Conservation (phyloP, 2,329 filamentous ascomycete species). For the Metarhizium humberi region DNA sequence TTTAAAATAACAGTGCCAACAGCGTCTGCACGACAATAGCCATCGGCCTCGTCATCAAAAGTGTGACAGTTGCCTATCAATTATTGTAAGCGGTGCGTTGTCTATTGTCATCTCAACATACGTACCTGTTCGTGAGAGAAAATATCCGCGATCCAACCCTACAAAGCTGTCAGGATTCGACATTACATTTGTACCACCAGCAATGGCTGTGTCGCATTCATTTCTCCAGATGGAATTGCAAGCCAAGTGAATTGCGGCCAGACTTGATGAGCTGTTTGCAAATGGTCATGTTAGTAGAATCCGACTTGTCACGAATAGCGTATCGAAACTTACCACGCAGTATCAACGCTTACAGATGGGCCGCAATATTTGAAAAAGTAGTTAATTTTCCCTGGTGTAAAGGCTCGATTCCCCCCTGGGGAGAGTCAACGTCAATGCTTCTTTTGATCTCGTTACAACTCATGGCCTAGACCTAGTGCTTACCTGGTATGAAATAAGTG, state of each 20-base stretch:
- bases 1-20: conserved; percentile 40
- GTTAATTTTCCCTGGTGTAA: conserved; percentile 4
- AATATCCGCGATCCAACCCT: conserved; percentile 54
- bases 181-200: conserved; percentile 55
- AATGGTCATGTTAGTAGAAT: neutral
- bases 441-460: neutral
- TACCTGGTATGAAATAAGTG: conserved; percentile 31
- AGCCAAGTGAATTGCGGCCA: neutral
- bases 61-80: neutral
- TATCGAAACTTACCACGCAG: neutral
- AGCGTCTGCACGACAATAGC: conserved; percentile 45
- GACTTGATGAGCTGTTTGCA: conserved; percentile 2
- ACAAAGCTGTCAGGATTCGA: conserved; percentile 58
- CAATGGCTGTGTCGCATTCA: conserved; percentile 56
- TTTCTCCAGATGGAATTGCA: neutral
- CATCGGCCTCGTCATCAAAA: conserved; percentile 49
- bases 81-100: conserved; percentile 34
- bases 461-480: neutral
- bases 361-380: neutral
- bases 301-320: neutral
- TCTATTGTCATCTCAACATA: conserved; percentile 18
- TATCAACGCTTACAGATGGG: neutral
- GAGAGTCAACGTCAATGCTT: neutral
- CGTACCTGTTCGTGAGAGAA: conserved; percentile 34
- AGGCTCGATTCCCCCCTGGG: conserved; percentile 3